Percentiles rank a stretch among this genome's conserved stretches.
phyloP scores from a whole-genome alignment of 2,329 filamentous ascomycete species.

The Fusarium sp. region DNA sequence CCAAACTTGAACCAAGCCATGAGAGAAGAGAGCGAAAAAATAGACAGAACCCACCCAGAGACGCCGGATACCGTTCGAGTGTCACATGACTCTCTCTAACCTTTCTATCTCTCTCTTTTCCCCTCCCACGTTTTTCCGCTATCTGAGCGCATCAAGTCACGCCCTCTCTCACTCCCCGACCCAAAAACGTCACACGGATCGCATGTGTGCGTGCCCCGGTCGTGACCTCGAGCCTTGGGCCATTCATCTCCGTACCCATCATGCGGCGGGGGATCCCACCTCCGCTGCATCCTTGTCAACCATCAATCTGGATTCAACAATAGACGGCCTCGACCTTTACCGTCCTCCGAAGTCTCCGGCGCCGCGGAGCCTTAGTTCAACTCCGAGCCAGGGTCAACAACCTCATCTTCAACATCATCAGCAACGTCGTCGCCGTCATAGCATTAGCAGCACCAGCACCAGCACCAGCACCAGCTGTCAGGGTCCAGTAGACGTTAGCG shows the following conservation, averaged over 20 bases:
- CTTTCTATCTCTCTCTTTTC: neutral
- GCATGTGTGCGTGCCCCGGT: constrained; percentile 42
- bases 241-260: constrained; percentile 49
- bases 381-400: constrained; percentile 31
- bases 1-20: constrained; percentile 32
- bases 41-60: constrained; percentile 16
- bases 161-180: neutral
- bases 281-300: constrained; percentile 64
- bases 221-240: constrained; percentile 28
- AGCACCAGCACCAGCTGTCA: neutral
- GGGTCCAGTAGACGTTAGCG: constrained; percentile 4
- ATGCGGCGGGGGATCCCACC: constrained; percentile 69
- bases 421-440: constrained; percentile 1
- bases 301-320: constrained; percentile 70
- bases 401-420: constrained; percentile 29
- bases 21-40: constrained; percentile 2
- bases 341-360: constrained; percentile 35
- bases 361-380: constrained; percentile 38
- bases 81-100: constrained; percentile 39
- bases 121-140: neutral
- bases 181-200: constrained; percentile 34
- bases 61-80: constrained; percentile 25
- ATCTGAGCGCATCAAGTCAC: constrained; percentile 27
- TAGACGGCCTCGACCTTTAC: constrained; percentile 53
- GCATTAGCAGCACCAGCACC: neutral